phyloP scores from a whole-genome alignment of 305 asterid species.

The Fraxinus sp. region DNA sequence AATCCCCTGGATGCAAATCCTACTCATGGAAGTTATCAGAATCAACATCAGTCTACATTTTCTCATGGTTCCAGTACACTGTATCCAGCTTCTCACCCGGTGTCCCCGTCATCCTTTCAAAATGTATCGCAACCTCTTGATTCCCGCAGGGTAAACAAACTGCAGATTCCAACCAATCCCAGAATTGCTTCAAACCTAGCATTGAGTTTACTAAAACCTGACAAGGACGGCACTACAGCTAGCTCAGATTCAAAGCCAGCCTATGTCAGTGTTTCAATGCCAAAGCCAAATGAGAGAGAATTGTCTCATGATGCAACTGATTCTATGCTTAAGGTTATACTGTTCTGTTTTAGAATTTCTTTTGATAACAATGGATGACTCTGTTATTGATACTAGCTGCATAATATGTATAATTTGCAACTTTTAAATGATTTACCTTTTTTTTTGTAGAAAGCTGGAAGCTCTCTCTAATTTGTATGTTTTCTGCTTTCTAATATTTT shows the following conservation, averaged over 20 bases:
- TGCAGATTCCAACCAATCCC: slow-evolving; percentile 96
- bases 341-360: slow-evolving; percentile 6
- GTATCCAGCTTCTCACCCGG: slow-evolving; percentile 56
- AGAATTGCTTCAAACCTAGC: slow-evolving; percentile 78
- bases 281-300: slow-evolving; percentile 54
- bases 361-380: slow-evolving; percentile 4
- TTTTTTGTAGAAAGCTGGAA: neutral
- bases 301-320: slow-evolving; percentile 54
- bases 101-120: slow-evolving; percentile 60
- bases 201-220: slow-evolving; percentile 48
- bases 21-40: slow-evolving; percentile 46
- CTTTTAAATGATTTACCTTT: neutral
- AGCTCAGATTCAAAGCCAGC: slow-evolving; percentile 63
- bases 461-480: neutral
- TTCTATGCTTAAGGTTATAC: slow-evolving; percentile 69
- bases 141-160: slow-evolving; percentile 55
- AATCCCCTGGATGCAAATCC: slow-evolving; percentile 45
- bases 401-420: neutral
- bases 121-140: slow-evolving; percentile 55
- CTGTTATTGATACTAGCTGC: neutral
- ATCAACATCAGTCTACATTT: slow-evolving; percentile 51
- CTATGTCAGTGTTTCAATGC: slow-evolving; percentile 66
- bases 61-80: slow-evolving; percentile 44
- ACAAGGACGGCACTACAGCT: slow-evolving; percentile 51
- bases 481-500: neutral